phyloP scores from a whole-genome alignment of 2,329 filamentous ascomycete genomes.

The Aspergillus floridensis region DNA sequence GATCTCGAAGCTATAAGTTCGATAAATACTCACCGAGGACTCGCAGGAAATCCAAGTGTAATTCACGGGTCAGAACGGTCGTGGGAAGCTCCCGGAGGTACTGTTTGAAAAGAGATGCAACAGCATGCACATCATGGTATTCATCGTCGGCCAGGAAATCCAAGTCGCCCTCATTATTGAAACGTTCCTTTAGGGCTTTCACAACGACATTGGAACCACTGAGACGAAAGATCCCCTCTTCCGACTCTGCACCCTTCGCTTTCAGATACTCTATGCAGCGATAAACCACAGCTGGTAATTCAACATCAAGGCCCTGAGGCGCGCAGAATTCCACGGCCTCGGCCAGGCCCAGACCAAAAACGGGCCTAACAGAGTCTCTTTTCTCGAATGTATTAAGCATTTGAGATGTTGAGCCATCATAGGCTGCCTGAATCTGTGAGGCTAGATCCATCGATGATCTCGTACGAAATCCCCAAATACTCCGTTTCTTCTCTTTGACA shows the following conservation, averaged over 20 bases:
- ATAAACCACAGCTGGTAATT: constrained; percentile 88
- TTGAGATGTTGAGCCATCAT: constrained; percentile 45
- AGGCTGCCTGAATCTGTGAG: constrained; percentile 33
- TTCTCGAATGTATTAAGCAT: constrained; percentile 49
- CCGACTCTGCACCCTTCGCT: constrained; percentile 72
- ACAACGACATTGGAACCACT: constrained; percentile 97
- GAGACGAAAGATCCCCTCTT: constrained; percentile 94
- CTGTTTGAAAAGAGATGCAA: constrained; percentile 88
- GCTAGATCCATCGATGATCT: constrained; percentile 68
- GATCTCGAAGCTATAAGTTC: background rate
- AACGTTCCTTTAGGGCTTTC: constrained; percentile 83
- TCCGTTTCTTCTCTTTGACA: constrained; percentile 79
- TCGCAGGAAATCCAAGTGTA: constrained; percentile 83
- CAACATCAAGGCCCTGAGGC: constrained; percentile 67
- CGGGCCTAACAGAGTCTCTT: constrained; percentile 61
- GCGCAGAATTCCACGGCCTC: constrained; percentile 82
- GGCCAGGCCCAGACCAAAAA: constrained; percentile 80
- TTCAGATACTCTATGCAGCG: constrained; percentile 92
- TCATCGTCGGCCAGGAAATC: constrained; percentile 74
- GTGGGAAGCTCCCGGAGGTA: constrained; percentile 90
- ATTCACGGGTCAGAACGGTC: constrained; percentile 84
- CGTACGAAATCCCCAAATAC: constrained; percentile 63
- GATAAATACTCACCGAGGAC: constrained; percentile 58
- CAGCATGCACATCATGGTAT: constrained; percentile 93
- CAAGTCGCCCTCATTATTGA: constrained; percentile 89